Evolutionary conservation across 768 basidiomycete species (phyloP), one percentile per base, ranked within the genome.

Genomic region (Lactarius vividus): DNA sequence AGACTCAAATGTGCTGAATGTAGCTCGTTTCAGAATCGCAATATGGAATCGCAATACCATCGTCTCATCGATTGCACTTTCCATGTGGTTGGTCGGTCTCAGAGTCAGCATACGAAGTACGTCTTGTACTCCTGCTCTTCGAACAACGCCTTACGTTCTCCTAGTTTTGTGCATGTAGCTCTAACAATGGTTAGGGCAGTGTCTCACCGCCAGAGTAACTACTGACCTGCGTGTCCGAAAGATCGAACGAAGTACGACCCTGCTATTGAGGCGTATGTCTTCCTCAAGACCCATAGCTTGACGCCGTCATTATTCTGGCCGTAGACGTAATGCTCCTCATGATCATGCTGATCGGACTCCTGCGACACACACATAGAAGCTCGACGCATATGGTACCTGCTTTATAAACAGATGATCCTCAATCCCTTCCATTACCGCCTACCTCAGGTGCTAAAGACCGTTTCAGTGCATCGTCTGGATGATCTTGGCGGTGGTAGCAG

Each of bases 401-500:
- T 49, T 13, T 49, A 49, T 26, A 49, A 26, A 49, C 49, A 49
- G 49, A 23, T 49, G 49, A 23, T 11, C 15, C 10, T 23, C 23
- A 6, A 10, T 2, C 10, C 11, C 23, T 26, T 49, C 23, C 4
- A 23, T 49, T 5, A 6, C 46, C 2, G n/a, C 42, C 31, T 13
- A n/a, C 11, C 2, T n/a, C 42, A n/a, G 42, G 26, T 33, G 29
- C 28, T 59, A 23, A 33, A n/a, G 29, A 31, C 7, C 29, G 29
- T 13, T 23, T n/a, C 29, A 59, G 58, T 59, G 58, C 58, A 33
- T 59, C 42, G 33, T 46, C 42, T 59, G 58, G 58, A 59, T 59
- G 26, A 44, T 31, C 6, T 2, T 59, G 1, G 58, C 58, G 13
- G 29, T 16, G 20, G 8, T 59, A 7, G 42, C 18, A n/a, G 58